Evolutionary conservation across 2,329 filamentous ascomycete genomes (phyloP).

Genomic region (Claviceps maximensis): DNA sequence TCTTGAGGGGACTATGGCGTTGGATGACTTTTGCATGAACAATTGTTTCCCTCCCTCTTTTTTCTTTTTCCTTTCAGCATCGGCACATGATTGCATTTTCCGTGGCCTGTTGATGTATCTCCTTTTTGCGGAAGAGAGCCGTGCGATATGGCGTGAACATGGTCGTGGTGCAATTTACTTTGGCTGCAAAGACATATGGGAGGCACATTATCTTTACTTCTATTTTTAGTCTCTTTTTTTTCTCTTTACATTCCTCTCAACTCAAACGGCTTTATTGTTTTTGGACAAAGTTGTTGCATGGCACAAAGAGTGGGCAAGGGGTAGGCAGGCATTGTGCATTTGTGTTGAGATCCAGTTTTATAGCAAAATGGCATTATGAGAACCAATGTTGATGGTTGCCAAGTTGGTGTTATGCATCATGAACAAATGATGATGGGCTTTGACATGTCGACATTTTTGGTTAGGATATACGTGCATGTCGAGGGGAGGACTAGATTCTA

Average conservation of each 20-base stretch:
- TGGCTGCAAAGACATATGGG: background rate
- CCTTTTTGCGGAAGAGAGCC: background rate
- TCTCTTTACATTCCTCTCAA: background rate
- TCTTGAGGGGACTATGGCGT: background rate
- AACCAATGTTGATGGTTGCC: too few species aligned
- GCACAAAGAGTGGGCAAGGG: too few species aligned
- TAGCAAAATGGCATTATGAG: background rate
- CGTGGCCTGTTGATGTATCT: constrained; percentile 1
- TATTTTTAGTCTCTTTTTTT: background rate
- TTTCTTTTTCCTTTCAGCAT: constrained; percentile 14
- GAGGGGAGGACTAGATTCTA: too few species aligned
- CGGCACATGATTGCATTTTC: constrained; percentile 9
- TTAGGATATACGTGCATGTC: too few species aligned
- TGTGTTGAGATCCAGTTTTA: background rate
- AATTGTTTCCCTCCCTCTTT: constrained; percentile 11
- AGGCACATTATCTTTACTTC: background rate
- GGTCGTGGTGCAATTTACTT: background rate
- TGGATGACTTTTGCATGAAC: constrained; percentile 20
- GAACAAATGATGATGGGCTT: too few species aligned
- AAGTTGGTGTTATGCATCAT: too few species aligned
- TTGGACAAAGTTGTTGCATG: background rate
- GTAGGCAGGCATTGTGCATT: background rate
- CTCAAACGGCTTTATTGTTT: background rate
- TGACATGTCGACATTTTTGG: too few species aligned
- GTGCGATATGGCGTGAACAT: background rate